These are phyloP conservation scores for Pseudozyma pruni DNA, from an alignment of 1,284 basidiomycete genomes.

Conservation along the genomic window DNA sequence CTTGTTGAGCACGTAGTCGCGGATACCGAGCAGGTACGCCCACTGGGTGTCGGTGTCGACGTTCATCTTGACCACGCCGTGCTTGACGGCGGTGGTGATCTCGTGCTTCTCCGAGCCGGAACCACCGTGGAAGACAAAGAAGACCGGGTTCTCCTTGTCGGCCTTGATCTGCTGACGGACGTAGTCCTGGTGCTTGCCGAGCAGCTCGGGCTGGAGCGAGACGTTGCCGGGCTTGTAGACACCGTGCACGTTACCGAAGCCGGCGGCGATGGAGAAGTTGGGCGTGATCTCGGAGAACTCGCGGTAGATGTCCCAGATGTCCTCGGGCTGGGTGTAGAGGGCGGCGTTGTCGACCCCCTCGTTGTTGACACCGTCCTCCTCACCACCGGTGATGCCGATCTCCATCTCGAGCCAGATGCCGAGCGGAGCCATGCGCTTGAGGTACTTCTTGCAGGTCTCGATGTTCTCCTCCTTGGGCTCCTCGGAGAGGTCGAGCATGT, in stretches of 20 bases:
- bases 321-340: conserved; percentile 97
- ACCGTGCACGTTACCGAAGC: conserved; percentile 92
- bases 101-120: conserved; percentile 97
- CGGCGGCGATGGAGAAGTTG: conserved; percentile 96
- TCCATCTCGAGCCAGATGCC: conserved; percentile 99
- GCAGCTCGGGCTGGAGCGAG: conserved; percentile 87
- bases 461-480: conserved; percentile 99
- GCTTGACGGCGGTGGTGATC: conserved; percentile 87
- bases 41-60: conserved; percentile 81
- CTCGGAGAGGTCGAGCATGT: conserved; percentile 99
- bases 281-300: conserved; percentile 86
- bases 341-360: conserved; percentile 88
- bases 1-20: conserved; percentile 67
- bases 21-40: conserved; percentile 88
- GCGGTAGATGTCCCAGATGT: conserved; percentile 85
- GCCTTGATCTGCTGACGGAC: conserved; percentile 78
- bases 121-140: conserved; percentile 99
- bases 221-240: conserved; percentile 72
- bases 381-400: conserved; percentile 99
- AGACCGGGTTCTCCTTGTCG: conserved; percentile 74
- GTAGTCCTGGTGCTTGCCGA: conserved; percentile 89
- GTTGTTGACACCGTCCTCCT: conserved; percentile 90
- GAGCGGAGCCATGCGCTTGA: conserved; percentile 88
- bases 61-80: conserved; percentile 75
- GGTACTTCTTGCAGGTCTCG: conserved; percentile 90